A percentile compares a stretch with the other conserved stretches of the same genome.
Conservation (phyloP, 2,329 filamentous ascomycete species). For the Arachnomyces sp. region DNA sequence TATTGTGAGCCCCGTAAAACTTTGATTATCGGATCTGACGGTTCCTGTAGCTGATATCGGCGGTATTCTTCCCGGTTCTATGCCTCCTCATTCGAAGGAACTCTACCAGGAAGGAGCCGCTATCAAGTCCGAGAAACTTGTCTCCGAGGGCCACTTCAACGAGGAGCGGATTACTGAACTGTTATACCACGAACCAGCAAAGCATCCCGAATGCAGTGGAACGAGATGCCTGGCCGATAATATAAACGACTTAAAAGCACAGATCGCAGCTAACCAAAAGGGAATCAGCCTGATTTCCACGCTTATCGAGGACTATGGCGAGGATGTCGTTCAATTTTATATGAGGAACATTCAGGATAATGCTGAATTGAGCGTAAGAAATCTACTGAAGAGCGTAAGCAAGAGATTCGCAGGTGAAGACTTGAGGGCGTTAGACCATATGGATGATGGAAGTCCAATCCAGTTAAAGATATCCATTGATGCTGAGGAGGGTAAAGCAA, state of each 20-base stretch:
- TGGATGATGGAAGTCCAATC: conserved; percentile 78
- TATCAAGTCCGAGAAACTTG: conserved; percentile 56
- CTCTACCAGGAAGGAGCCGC: conserved; percentile 58
- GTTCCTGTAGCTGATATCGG: conserved; percentile 57
- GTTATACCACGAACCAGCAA: conserved; percentile 60
- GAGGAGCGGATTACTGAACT: conserved; percentile 62
- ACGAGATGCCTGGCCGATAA: conserved; percentile 71
- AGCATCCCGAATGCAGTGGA: conserved; percentile 63
- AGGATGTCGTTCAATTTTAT: conserved; percentile 65
- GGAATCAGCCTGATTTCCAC: conserved; percentile 64
- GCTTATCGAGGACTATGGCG: conserved; percentile 65
- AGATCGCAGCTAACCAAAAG: conserved; percentile 74
- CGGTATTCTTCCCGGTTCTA: conserved; percentile 66
- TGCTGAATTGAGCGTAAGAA: conserved; percentile 63
- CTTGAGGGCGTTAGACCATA: conserved; percentile 63
- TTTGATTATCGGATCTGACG: conserved; percentile 7
- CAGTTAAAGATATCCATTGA: conserved; percentile 64
- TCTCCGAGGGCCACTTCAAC: conserved; percentile 64
- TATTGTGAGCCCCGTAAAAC: conserved; percentile 28
- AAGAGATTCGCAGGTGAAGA: conserved; percentile 56
- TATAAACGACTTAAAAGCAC: conserved; percentile 72
- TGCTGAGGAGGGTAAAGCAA: conserved; percentile 58
- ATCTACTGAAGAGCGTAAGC: conserved; percentile 59
- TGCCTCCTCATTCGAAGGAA: conserved; percentile 65
- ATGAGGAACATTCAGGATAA: conserved; percentile 73